Conservation (phyloP, 805 yeast species). For the Wickerhamiella brachini region DNA sequence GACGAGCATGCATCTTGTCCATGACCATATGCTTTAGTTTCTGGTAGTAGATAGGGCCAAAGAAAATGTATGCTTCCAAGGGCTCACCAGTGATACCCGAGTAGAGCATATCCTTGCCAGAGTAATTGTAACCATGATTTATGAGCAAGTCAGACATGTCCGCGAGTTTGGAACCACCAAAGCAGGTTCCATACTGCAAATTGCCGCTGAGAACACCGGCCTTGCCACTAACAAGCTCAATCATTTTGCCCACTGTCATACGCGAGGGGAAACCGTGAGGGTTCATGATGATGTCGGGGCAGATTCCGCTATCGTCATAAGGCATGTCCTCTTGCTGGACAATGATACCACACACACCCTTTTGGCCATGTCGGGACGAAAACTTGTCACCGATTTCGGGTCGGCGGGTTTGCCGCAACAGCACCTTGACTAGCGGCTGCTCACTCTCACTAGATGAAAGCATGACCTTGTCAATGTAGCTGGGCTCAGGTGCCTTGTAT, state of each 20-base stretch:
- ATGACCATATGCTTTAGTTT: constrained; percentile 97
- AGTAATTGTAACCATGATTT: constrained; percentile 82
- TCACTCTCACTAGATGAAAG: constrained; percentile 92
- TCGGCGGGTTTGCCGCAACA: constrained; percentile 87
- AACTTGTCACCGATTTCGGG: constrained; percentile 97
- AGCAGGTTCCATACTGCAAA: constrained; percentile 92
- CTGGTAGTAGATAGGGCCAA: constrained; percentile 97
- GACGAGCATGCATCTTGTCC: constrained; percentile 99
- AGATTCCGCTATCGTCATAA: constrained; percentile 79
- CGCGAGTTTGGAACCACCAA: constrained; percentile 92
- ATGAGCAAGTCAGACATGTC: constrained; percentile 88
- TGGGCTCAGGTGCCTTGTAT: constrained; percentile 90
- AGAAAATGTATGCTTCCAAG: constrained; percentile 92
- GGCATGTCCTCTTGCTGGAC: constrained; percentile 96
- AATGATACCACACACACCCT: constrained; percentile 98
- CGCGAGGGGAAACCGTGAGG: constrained; percentile 99
- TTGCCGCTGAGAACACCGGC: constrained; percentile 93
- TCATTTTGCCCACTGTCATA: constrained; percentile 99
- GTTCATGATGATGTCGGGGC: constrained; percentile 95
- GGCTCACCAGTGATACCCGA: constrained; percentile 97
- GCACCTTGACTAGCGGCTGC: constrained; percentile 83
- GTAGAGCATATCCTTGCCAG: constrained; percentile 95
- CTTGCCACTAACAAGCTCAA: constrained; percentile 89
- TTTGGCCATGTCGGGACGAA: constrained; percentile 95
- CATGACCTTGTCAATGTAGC: constrained; percentile 94